phyloP scores from a whole-genome alignment of 805 yeast species.

The Saccharomyces kudriavzevii region DNA sequence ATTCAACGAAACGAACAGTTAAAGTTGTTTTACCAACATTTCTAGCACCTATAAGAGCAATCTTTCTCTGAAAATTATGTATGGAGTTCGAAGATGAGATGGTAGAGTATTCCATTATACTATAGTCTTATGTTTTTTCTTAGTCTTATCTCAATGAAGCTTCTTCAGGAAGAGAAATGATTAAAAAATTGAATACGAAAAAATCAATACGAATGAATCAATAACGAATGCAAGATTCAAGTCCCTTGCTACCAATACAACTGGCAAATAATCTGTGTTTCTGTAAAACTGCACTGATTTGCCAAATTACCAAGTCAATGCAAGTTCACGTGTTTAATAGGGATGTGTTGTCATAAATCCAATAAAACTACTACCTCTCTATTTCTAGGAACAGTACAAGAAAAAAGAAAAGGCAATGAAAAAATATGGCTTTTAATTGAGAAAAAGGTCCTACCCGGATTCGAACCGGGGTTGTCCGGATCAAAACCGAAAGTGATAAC shows the following conservation, averaged over 20 bases:
- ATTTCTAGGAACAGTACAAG: no score
- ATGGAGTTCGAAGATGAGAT: not conserved
- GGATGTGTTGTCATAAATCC: no score
- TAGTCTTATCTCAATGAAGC: not conserved
- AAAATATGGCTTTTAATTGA: not conserved
- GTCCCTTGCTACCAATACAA: not conserved
- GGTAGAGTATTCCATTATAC: not conserved
- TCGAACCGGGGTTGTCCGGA: constrained; percentile 80
- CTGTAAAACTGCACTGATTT: not conserved
- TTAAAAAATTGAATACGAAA: not conserved
- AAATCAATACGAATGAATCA: not conserved
- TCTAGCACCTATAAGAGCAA: constrained; percentile 81
- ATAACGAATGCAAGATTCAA: not conserved
- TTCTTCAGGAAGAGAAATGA: not conserved
- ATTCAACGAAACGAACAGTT: constrained; percentile 78
- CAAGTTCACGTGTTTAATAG: no score
- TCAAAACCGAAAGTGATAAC: constrained; percentile 77
- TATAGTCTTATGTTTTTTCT: not conserved
- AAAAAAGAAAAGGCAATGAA: no score
- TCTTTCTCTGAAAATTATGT: constrained; percentile 39
- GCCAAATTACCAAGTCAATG: not conserved
- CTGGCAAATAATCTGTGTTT: no score
- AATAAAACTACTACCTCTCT: not conserved
- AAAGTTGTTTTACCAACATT: constrained; percentile 84
- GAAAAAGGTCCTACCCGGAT: constrained; percentile 70